Evolutionary conservation across 768 basidiomycete genomes (phyloP).

Genomic region (Leccinum aurantiacum): DNA sequence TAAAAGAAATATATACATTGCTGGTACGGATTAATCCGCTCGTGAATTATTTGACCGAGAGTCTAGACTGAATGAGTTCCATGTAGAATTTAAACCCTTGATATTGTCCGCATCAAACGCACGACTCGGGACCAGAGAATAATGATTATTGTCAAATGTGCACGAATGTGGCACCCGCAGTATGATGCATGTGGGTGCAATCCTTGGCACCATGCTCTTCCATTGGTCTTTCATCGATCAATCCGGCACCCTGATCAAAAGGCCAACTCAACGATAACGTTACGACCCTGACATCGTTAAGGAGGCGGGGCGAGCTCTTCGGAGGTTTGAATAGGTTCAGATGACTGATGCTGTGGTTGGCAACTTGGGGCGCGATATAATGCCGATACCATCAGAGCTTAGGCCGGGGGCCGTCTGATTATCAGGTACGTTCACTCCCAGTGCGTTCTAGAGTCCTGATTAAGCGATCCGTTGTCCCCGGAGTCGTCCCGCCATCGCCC

Average conservation of each 20-base stretch:
- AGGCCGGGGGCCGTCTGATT: neutral
- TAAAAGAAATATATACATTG: neutral
- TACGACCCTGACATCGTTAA: neutral
- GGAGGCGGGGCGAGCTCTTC: neutral
- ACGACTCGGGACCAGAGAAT: neutral
- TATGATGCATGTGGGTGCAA: neutral
- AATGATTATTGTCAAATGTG: neutral
- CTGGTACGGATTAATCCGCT: neutral
- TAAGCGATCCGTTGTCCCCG: neutral
- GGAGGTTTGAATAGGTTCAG: neutral
- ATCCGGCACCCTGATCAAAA: neutral
- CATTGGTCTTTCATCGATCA: neutral
- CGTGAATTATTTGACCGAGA: neutral
- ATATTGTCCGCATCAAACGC: neutral
- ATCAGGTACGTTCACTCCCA: neutral
- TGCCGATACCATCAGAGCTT: neutral
- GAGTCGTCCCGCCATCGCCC: neutral
- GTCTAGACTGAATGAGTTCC: neutral
- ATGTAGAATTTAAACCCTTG: neutral
- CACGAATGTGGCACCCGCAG: neutral
- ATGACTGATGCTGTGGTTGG: neutral
- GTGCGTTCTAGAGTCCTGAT: neutral
- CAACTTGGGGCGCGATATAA: neutral
- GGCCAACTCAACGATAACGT: neutral
- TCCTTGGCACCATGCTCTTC: neutral